Percentiles rank a stretch among this genome's conserved stretches.
Evolutionary conservation across 768 basidiomycete species (phyloP).

Genomic region (Harrya chromipes): DNA sequence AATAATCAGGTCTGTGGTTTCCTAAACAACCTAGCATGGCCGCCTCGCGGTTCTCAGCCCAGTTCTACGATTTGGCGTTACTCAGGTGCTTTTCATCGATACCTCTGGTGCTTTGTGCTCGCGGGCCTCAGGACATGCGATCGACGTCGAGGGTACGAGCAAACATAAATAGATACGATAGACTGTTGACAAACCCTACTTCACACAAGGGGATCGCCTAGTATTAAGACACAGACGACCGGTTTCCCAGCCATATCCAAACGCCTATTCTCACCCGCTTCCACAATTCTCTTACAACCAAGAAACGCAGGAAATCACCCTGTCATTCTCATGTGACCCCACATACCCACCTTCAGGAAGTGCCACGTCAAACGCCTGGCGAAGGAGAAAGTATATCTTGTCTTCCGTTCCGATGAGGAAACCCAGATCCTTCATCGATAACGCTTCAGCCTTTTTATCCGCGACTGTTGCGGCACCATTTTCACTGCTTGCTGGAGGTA

Average conservation of each 20-base stretch:
- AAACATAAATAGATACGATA: neutral
- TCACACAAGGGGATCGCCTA: slow-evolving; percentile 51
- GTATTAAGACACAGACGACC: slow-evolving; percentile 78
- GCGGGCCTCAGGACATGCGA: slow-evolving; percentile 73
- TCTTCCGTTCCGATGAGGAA: slow-evolving; percentile 64
- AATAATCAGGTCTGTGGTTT: slow-evolving; percentile 63
- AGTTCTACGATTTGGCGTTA: neutral
- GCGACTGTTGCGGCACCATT: slow-evolving; percentile 60
- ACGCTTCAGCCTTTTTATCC: slow-evolving; percentile 65
- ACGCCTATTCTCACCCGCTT: slow-evolving; percentile 70
- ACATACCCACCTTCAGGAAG: slow-evolving; percentile 45
- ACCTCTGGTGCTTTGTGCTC: slow-evolving; percentile 74
- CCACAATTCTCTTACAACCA: slow-evolving; percentile 63
- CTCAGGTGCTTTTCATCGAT: slow-evolving; percentile 82
- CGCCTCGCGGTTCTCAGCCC: neutral
- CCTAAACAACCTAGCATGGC: neutral
- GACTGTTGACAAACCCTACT: slow-evolving; percentile 6
- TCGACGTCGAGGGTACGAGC: slow-evolving; percentile 69
- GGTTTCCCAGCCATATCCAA: slow-evolving; percentile 74
- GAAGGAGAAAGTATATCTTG: slow-evolving; percentile 56
- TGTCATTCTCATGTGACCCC: slow-evolving; percentile 63
- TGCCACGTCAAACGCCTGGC: slow-evolving; percentile 48
- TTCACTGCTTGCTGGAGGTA: slow-evolving; percentile 45
- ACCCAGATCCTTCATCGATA: slow-evolving; percentile 66
- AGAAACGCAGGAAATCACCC: slow-evolving; percentile 54